These are phyloP conservation scores for Cinnamomum micranthum DNA, from an alignment of 164 flowering plant species.

Conservation along the genomic window DNA sequence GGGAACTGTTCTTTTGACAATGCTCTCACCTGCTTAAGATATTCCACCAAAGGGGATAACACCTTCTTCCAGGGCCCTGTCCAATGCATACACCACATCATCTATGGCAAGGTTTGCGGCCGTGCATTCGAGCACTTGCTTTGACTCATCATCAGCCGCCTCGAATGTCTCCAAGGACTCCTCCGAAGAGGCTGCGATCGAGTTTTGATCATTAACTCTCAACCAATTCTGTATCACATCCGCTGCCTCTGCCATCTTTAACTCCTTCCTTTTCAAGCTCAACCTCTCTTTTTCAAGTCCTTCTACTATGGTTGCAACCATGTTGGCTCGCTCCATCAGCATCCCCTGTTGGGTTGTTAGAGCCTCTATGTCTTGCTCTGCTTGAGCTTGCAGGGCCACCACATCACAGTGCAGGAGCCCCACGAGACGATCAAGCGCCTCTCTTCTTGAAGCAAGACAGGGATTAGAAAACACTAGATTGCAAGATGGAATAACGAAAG, in stretches of 20 bases:
- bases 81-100: conserved; percentile 52
- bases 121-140: conserved; percentile 19
- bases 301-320: conserved; percentile 10
- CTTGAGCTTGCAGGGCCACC: conserved; percentile 15
- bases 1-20: conserved; percentile 27
- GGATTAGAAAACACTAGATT: conserved; percentile 13
- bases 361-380: conserved; percentile 32
- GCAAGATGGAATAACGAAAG: conserved; percentile 14
- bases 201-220: conserved; percentile 19
- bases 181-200: background rate
- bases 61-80: conserved; percentile 38
- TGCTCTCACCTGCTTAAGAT: conserved; percentile 40
- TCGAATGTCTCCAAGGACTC: conserved; percentile 33
- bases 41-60: conserved; percentile 25
- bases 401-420: conserved; percentile 34
- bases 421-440: conserved; percentile 41
- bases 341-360: conserved; percentile 25
- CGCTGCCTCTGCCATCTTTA: conserved; percentile 18
- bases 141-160: conserved; percentile 26
- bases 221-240: conserved; percentile 45
- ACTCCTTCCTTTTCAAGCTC: conserved; percentile 25
- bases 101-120: conserved; percentile 44
- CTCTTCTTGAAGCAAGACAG: conserved; percentile 34
- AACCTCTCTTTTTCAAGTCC: conserved; percentile 32
- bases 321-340: conserved; percentile 21